A percentile compares a stretch with the other conserved stretches of the same genome.
Conservation (phyloP, 2,329 filamentous ascomycete genomes). For the Botrytis cinerea region DNA sequence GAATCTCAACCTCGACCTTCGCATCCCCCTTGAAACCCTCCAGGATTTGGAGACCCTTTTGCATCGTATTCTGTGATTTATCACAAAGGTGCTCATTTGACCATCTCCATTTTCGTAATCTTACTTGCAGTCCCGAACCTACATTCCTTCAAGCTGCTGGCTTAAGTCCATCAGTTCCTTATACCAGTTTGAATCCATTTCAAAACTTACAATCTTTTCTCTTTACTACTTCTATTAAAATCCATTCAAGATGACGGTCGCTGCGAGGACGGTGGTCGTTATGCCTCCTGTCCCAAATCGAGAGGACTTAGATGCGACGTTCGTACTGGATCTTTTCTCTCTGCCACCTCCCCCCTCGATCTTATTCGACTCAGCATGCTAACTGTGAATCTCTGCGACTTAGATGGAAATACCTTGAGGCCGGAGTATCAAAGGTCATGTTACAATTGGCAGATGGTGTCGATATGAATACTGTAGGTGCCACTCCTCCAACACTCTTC, state of each 20-base stretch:
- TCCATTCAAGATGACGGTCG: constrained; percentile 28
- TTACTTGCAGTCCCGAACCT: neutral
- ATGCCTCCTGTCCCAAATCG: constrained; percentile 62
- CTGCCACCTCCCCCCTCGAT: neutral
- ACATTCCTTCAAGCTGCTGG: neutral
- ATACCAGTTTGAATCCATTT: neutral
- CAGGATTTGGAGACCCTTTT: neutral
- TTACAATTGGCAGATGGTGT: constrained; percentile 86
- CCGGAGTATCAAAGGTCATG: constrained; percentile 92
- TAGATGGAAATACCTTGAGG: constrained; percentile 88
- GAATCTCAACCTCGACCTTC: neutral
- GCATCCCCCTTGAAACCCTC: neutral
- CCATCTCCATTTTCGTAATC: neutral
- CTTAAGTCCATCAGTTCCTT: neutral
- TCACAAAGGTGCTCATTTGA: constrained; percentile 9
- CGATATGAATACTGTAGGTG: constrained; percentile 79
- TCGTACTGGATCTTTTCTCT: constrained; percentile 42
- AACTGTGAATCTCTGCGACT: neutral
- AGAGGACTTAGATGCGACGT: constrained; percentile 65
- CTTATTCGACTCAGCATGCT: neutral
- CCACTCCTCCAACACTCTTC: neutral
- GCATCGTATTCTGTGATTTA: constrained; percentile 1
- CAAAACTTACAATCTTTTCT: neutral
- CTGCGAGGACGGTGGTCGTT: constrained; percentile 27
- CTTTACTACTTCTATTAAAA: neutral